Evolutionary conservation across 2,329 filamentous ascomycete species (phyloP).

Genomic region (Scedosporium apiospermum): DNA sequence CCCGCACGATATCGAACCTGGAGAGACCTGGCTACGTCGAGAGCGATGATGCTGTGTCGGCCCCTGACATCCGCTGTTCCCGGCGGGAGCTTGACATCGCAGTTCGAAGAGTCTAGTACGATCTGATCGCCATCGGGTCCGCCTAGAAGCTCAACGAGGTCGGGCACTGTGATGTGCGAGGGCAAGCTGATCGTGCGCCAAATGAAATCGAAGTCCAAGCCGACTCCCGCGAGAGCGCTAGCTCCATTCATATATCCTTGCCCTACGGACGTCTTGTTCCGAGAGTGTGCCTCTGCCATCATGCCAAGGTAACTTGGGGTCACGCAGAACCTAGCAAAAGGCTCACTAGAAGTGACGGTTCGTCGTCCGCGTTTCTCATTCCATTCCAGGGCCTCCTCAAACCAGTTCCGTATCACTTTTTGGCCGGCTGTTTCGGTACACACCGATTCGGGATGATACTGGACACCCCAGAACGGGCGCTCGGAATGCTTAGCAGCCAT

Average conservation of each 20-base stretch:
- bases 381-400: slow-evolving; percentile 53
- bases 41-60: slow-evolving; percentile 64
- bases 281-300: not conserved
- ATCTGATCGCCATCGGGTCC: slow-evolving; percentile 33
- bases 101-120: slow-evolving; percentile 47
- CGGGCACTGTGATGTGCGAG: slow-evolving; percentile 33
- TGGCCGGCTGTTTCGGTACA: slow-evolving; percentile 65
- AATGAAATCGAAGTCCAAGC: slow-evolving; percentile 24
- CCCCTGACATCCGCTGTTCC: slow-evolving; percentile 40
- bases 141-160: slow-evolving; percentile 43
- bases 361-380: slow-evolving; percentile 25
- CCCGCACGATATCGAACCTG: slow-evolving; percentile 49
- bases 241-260: not conserved
- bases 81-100: slow-evolving; percentile 25
- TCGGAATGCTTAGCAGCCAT: slow-evolving; percentile 63
- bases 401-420: slow-evolving; percentile 66
- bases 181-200: slow-evolving; percentile 28
- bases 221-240: slow-evolving; percentile 17
- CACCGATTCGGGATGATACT: slow-evolving; percentile 85
- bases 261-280: not conserved
- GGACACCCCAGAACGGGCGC: slow-evolving; percentile 76
- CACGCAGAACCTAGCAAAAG: slow-evolving; percentile 2
- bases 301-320: not conserved
- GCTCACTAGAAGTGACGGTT: not conserved
- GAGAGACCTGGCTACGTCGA: slow-evolving; percentile 48